Evolutionary conservation across 306 rosid genomes (phyloP), one percentile per base, ranked within the genome.

Genomic region (Carpinus fangiana): DNA sequence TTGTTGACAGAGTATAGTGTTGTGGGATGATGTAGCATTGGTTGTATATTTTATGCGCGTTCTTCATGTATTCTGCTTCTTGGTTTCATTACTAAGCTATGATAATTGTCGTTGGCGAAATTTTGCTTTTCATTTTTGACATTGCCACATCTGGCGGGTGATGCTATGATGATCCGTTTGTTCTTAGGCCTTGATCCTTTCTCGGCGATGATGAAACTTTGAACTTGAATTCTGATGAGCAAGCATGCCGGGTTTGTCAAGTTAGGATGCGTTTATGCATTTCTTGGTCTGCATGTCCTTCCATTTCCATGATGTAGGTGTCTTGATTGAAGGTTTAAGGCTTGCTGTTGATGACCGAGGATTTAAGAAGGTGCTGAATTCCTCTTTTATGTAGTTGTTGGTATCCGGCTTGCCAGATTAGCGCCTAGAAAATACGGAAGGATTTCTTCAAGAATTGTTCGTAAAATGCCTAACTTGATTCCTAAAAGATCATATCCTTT

Each of bases 1-100:
- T 81, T 84, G 73, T 82, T 82, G 80, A 74, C 90, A 88, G 91
- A 89, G 96, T 81, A 76, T 74, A 70, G 61, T 75, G 21, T 54
- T 13, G 31, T 80, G 34, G n/a, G 70, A 47, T 74, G 77, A 17
- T 47, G 54, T 79, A 74, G 74, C 67, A 9, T 80, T 67, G 61
- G 71, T 76, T 26, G 69, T 69, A 53, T 79, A 45, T 73, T 21
- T 59, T 51, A 73, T 52, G 82, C 61, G 78, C 60, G 65, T 76
- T 53, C 46, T 5, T 53, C 41, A 1, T 45, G 31, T 8, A 46
- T 60, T 62, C 46, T 31, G 78, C 52, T 70, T 83, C 66, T 73
- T 38, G 48, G n/a, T 62, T 45, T 43, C 61, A 73, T 76, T 70
- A 52, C 62, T n/a, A 47, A 67, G 70, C 48, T 62, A 71, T 51